Evolutionary conservation across 1,284 basidiomycete genomes (phyloP).

Genomic region (Ceratobasidium sp.): DNA sequence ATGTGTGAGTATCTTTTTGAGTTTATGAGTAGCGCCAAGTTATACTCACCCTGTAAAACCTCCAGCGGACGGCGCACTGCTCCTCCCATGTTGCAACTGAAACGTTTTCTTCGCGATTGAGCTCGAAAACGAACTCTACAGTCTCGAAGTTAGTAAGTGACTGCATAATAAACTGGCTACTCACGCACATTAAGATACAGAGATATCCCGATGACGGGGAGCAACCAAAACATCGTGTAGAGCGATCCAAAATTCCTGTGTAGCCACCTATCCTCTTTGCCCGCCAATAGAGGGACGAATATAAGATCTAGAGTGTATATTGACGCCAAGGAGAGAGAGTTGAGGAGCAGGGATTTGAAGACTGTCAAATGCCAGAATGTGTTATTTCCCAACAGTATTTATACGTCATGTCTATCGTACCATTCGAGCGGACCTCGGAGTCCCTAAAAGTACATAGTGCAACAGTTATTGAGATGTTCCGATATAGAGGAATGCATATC

Average conservation of each 20-base stretch:
- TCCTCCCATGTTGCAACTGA: constrained; percentile 70
- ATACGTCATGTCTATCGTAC: constrained; percentile 42
- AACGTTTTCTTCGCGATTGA: constrained; percentile 77
- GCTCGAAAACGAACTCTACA: constrained; percentile 76
- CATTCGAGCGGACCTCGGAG: constrained; percentile 73
- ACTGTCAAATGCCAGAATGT: constrained; percentile 51
- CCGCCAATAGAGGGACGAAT: constrained; percentile 72
- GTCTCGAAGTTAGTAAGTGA: constrained; percentile 22
- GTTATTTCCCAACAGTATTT: too few species aligned
- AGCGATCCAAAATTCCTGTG: constrained; percentile 76
- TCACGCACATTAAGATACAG: constrained; percentile 78
- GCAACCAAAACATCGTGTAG: constrained; percentile 77
- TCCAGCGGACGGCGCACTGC: constrained; percentile 59
- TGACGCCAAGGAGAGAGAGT: constrained; percentile 71
- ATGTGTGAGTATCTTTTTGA: neutral
- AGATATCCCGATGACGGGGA: constrained; percentile 74
- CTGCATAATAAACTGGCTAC: neutral
- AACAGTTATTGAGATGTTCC: neutral
- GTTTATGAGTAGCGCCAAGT: neutral
- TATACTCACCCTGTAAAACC: constrained; percentile 68
- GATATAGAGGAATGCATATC: constrained; percentile 22
- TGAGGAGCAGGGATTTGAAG: constrained; percentile 76
- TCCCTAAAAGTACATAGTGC: constrained; percentile 61
- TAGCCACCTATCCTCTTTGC: constrained; percentile 65
- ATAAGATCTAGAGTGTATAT: constrained; percentile 77